A percentile compares a stretch with the other conserved stretches of the same genome.
Evolutionary conservation across 345 rosid genomes (phyloP).

Genomic region (Pistacia vera): DNA sequence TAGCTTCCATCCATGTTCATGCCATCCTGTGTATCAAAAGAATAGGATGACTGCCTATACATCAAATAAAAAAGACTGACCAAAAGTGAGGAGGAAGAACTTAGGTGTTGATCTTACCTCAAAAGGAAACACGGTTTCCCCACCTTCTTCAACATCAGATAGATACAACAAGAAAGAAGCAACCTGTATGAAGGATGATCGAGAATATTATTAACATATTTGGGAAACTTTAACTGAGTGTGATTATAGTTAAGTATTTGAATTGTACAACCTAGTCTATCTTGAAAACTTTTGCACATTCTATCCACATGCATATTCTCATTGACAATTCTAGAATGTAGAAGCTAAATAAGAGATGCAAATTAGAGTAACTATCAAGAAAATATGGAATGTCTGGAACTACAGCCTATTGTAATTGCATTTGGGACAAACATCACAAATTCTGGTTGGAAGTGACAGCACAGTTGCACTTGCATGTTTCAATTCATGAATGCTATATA

Average conservation of each 20-base stretch:
- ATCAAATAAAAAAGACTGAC: neutral
- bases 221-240: neutral
- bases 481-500: neutral
- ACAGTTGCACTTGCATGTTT: neutral
- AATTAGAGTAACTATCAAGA: neutral
- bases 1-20: constrained; percentile 39
- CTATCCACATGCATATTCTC: neutral
- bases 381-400: neutral
- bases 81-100: constrained; percentile 1
- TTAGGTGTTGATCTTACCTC: constrained; percentile 45
- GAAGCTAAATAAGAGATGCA: neutral
- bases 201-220: neutral
- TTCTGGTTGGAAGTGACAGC: neutral
- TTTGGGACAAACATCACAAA: neutral
- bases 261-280: neutral
- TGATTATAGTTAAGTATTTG: neutral
- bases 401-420: neutral
- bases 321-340: neutral
- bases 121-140: constrained; percentile 69
- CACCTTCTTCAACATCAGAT: constrained; percentile 67
- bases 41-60: neutral
- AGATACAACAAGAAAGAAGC: constrained; percentile 68
- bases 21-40: constrained; percentile 47
- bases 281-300: neutral
- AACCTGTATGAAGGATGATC: constrained; percentile 35